Evolutionary conservation across 2,329 filamentous ascomycete species (phyloP).

Genomic region (Passalora sequoiae): DNA sequence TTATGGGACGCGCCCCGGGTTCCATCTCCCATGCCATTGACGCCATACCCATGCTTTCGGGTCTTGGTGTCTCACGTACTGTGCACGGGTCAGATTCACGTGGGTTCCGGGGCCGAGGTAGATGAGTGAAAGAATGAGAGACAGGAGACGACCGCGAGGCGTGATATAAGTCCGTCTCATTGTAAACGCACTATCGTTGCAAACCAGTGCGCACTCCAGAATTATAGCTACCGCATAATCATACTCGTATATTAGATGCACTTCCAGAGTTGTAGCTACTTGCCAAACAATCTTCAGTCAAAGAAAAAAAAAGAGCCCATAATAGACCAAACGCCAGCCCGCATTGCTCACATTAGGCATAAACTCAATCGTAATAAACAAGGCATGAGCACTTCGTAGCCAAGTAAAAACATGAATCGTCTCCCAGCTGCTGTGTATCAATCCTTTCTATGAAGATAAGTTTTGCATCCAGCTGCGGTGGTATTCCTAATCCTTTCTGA

Average conservation of each 20-base stretch:
- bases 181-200: background rate
- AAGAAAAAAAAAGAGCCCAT: background rate
- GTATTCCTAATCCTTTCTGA: background rate
- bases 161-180: no score
- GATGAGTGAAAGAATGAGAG: no score
- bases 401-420: constrained; percentile 5
- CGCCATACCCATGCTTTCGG: no score
- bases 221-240: background rate
- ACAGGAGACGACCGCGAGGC: no score
- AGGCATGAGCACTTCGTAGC: constrained; percentile 4
- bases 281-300: background rate
- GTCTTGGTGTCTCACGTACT: no score
- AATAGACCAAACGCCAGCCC: no score
- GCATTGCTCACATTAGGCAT: background rate
- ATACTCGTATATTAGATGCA: background rate
- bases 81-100: no score
- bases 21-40: no score
- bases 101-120: no score
- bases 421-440: background rate
- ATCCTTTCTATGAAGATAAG: background rate
- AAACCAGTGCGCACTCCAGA: background rate
- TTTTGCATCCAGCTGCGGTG: background rate
- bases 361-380: background rate
- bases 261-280: background rate
- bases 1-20: no score